phyloP scores from a whole-genome alignment of 257 asterid species.

The Solanum gandarillasii region DNA sequence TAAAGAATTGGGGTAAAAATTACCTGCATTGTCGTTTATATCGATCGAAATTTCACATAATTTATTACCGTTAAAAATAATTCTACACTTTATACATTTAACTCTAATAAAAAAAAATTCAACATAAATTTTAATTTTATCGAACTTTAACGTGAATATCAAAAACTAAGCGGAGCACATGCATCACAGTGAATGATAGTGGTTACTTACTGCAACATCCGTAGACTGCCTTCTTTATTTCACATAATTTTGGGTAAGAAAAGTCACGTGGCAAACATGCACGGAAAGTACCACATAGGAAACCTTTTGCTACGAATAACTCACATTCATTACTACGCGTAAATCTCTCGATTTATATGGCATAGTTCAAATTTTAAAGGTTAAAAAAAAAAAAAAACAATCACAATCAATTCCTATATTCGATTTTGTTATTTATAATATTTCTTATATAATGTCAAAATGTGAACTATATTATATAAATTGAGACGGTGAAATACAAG shows the following conservation, averaged over 20 bases:
- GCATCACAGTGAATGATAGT: neutral
- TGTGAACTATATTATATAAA: neutral
- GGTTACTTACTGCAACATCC: neutral
- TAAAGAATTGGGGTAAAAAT: neutral
- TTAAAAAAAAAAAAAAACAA: too few species aligned
- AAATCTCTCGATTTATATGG: neutral
- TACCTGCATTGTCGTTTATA: neutral
- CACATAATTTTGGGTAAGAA: neutral
- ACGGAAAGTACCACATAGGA: neutral
- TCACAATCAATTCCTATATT: neutral
- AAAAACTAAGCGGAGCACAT: neutral
- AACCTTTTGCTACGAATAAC: neutral
- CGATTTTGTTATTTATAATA: neutral
- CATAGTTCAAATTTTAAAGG: neutral
- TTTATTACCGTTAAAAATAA: neutral
- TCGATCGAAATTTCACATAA: neutral
- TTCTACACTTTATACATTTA: neutral
- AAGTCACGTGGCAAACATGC: conserved; percentile 3
- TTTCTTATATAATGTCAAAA: neutral
- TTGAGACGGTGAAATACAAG: neutral
- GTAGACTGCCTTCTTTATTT: neutral
- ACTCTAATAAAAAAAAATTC: too few species aligned
- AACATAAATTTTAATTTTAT: neutral
- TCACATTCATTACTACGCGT: neutral
- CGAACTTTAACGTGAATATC: rapidly evolving